These are phyloP conservation scores for Pisolithus marmoratus DNA, from an alignment of 768 basidiomycete genomes.

Conservation along the genomic window DNA sequence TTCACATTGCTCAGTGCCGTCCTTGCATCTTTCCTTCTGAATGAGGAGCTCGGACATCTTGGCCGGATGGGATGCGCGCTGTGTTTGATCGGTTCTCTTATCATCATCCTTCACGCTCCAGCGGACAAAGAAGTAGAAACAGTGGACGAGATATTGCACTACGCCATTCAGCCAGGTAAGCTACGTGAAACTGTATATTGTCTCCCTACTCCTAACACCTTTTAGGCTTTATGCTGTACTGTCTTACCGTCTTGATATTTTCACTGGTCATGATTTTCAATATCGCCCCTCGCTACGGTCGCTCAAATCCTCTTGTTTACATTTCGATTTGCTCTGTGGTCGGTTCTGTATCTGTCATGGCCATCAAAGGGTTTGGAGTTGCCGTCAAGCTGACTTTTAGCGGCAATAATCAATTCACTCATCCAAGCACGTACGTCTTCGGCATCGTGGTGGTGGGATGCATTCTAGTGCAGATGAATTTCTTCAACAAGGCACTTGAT, in stretches of 20 bases:
- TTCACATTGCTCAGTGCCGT: conserved; percentile 59
- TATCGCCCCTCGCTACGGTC: conserved; percentile 81
- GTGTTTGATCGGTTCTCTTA: conserved; percentile 81
- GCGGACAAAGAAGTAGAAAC: conserved; percentile 91
- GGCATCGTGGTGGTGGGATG: conserved; percentile 75
- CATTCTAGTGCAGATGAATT: conserved; percentile 92
- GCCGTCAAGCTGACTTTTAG: conserved; percentile 91
- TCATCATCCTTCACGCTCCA: conserved; percentile 95
- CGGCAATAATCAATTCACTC: conserved; percentile 93
- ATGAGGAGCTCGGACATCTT: conserved; percentile 91
- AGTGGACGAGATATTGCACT: conserved; percentile 88
- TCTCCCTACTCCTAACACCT: conserved; percentile 6
- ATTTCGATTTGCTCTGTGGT: conserved; percentile 95
- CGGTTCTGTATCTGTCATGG: conserved; percentile 97
- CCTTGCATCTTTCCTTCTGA: conserved; percentile 86
- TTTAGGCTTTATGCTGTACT: conserved; percentile 86
- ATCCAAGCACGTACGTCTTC: conserved; percentile 95
- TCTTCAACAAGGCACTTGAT: conserved; percentile 97
- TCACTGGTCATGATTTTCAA: conserved; percentile 81
- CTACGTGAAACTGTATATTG: background rate
- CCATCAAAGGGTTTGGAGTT: conserved; percentile 96
- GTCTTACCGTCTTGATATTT: conserved; percentile 78
- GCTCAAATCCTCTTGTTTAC: conserved; percentile 84
- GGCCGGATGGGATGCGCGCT: conserved; percentile 83
- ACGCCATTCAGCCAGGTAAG: conserved; percentile 90